Base-by-base conservation (phyloP, 2,329 filamentous ascomycete genomes). In the Trichophyton rubrum region DNA sequence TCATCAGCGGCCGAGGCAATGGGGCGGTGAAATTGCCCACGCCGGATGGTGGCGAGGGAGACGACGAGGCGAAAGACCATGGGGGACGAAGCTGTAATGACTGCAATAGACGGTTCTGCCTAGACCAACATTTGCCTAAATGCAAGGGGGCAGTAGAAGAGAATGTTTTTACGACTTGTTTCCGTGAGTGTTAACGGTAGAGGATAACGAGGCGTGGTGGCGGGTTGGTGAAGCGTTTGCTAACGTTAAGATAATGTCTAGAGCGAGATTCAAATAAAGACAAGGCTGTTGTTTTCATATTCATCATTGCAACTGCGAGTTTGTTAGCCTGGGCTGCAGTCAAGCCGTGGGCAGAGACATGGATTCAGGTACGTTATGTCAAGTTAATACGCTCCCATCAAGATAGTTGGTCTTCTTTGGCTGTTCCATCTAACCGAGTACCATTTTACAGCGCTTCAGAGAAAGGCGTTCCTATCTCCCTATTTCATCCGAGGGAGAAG, bases 191-290 rank as follows among this genome's bases (percentile, higher is more conserved):
- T 15, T 57, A 11, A 11, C 55, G 22, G 27, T 7, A 13, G 45
- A 11, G 17, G 43, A 9, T 11, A 22, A 20, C 49, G 15, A 9
- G n/a, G 27, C 47, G 6, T 22, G 30, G 33, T 3, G 51, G 33
- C 20, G 13, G 20, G 30, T 33, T 30, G 27, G 27, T 7, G 27
- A 6, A 30, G 6, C 27, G 1, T 7, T 2, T 33, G 30, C 53
- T 56, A 40, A 47, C 13, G 9, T 57, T 33, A 38, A 3, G 7
- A 33, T 30, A n/a, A 8, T 2, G 27, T 43, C 13, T 61, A 83
- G 81, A 87, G 68, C 75, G 85, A 60, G 85, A 87, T 69, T 85
- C 83, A n/a, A 76, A 79, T 17, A 87, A 87, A 68, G 85, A 87
- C 65, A 77, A 85, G 68, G 79, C 81, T 1, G 82, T 87, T 2